Percentiles rank a stretch among this genome's conserved stretches.
These are phyloP conservation scores for Phragmites australis DNA, from an alignment of 176 grass and related monocot genomes.

Conservation along the genomic window DNA sequence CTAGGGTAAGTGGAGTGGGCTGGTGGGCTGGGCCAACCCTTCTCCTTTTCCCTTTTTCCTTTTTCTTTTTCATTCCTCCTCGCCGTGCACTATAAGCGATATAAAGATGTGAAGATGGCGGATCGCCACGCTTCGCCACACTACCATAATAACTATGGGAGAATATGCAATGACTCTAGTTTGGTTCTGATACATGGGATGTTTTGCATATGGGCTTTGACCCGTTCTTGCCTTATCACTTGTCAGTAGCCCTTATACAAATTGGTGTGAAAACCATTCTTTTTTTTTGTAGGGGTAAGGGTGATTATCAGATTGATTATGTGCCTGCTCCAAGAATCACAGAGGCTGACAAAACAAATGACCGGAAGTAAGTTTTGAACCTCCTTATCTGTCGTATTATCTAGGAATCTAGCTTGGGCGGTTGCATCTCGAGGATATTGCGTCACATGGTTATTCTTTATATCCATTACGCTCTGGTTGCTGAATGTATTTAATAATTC, in stretches of 20 bases:
- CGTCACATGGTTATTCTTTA: not conserved
- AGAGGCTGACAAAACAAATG: slow-evolving; percentile 94
- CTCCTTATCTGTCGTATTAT: slow-evolving; percentile 11
- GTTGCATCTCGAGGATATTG: not conserved
- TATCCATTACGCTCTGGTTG: not conserved
- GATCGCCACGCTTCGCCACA: no score
- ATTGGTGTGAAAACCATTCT: no score
- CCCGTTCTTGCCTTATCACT: not conserved
- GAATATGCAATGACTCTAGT: not conserved
- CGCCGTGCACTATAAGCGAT: no score
- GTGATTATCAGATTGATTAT: slow-evolving; percentile 90
- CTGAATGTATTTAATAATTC: not conserved
- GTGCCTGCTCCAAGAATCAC: slow-evolving; percentile 87
- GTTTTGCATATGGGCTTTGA: not conserved
- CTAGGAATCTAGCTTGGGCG: slow-evolving; percentile 5
- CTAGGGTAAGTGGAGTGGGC: no score
- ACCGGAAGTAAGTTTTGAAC: slow-evolving; percentile 63
- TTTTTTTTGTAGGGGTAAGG: slow-evolving; percentile 69
- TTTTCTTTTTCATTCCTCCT: no score
- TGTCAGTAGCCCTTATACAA: no score
- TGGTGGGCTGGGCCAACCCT: no score
- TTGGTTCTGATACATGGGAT: not conserved
- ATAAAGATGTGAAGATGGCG: no score
- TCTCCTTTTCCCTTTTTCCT: no score
- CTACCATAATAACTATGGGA: no score